These are phyloP conservation scores for Streptanthus diversifolius DNA, from an alignment of 345 rosid species.

Conservation along the genomic window DNA sequence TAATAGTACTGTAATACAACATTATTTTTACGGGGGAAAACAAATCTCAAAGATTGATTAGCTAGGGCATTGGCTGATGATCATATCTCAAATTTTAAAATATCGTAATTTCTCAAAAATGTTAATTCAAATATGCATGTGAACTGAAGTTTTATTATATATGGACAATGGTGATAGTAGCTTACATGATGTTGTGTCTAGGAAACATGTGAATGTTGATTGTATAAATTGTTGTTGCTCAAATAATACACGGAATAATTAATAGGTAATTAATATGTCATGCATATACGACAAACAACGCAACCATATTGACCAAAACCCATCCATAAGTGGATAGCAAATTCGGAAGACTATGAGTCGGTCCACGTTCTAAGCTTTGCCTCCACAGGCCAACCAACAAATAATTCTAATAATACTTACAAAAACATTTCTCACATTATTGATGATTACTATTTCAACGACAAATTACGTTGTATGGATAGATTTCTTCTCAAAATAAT, in stretches of 20 bases:
- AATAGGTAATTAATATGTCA: conserved; percentile 28
- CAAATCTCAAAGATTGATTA: neutral
- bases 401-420: conserved; percentile 29
- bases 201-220: conserved; percentile 27
- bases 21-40: neutral
- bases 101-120: too few relatives aligned
- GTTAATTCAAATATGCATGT: neutral
- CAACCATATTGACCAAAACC: conserved; percentile 32
- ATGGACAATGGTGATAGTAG: conserved; percentile 14
- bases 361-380: conserved; percentile 32
- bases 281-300: conserved; percentile 32
- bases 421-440: conserved; percentile 7
- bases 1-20: neutral
- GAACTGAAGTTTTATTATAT: neutral
- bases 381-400: conserved; percentile 37
- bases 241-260: conserved; percentile 27
- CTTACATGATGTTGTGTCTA: conserved; percentile 33
- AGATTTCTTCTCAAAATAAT: neutral
- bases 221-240: conserved; percentile 20
- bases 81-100: neutral
- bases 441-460: conserved; percentile 29
- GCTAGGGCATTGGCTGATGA: neutral
- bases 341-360: conserved; percentile 27
- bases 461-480: conserved; percentile 24
- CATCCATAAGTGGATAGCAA: conserved; percentile 27